Base-by-base conservation (phyloP, 352 stramenopile genomes). In the Hyaloperonospora arabidopsidis region DNA sequence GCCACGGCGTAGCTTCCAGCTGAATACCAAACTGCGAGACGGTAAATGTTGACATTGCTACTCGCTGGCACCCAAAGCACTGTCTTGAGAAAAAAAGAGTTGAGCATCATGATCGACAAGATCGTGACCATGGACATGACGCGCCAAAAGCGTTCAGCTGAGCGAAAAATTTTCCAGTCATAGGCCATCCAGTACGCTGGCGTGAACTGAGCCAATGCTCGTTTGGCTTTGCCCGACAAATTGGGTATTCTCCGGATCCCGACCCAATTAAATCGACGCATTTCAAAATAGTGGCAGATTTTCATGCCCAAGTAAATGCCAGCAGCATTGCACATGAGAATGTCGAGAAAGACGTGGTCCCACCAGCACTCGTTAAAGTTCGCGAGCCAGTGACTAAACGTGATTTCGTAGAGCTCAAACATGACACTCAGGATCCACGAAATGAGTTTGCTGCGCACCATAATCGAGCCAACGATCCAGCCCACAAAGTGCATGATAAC, bases 281-380 rank as follows among this genome's bases (percentile, higher is more conserved):
- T 93, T 59, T 91, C 84, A 44, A 91, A 88, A 72, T 78, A 91
- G 19, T 75, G 78, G 52, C 80, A 91, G 39, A 93, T 80, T 58
- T 87, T 84, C 77, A 93, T 91, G 34, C 84, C 84, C 25, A 93
- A 49, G 68, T 87, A 93, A 53, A 97, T 97, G 49, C 91, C 91
- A 14, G 93, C 74, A 0, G 95, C 76, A 56, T 97, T 97, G 76
- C 89, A 96, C 40, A 87, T 90, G 67, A 97, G 87, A 40, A 97
- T 86, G 58, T 97, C 91, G 45, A 97, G 79, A 52, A 97, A 89
- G 25, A 97, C 46, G 49, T 95, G 87, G 65, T 97, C 91, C 91
- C 91, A 97, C 90, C 90, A 97, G 71, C 91, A 97, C 67, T 97
- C 91, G 59, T 96, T 89, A 61, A 97, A 97, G 69, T 97, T 96